Evolutionary conservation across 2,329 filamentous ascomycete species (phyloP).

Genomic region (Penicillium frequentans): DNA sequence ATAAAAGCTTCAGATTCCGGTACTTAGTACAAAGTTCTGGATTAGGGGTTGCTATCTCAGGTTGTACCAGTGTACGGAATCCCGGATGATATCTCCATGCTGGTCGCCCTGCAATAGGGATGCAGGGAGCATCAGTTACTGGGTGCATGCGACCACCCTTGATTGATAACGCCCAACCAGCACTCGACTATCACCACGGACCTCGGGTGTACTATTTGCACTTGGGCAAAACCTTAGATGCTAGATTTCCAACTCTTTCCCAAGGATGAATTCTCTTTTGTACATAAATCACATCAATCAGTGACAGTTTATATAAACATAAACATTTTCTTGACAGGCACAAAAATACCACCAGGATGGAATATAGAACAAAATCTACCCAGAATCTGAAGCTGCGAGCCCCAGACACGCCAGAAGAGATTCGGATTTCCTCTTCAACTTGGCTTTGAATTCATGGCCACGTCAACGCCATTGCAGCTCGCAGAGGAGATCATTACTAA

Average conservation of each 20-base stretch:
- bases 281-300: not conserved
- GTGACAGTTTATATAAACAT: not conserved
- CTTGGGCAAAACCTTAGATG: not conserved
- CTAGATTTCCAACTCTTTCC: not conserved
- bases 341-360: not conserved
- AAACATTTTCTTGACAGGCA: not conserved
- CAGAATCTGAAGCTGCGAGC: not conserved
- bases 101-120: constrained; percentile 2
- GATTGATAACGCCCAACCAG: constrained; percentile 11
- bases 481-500: constrained; percentile 9
- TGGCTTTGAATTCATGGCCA: not conserved
- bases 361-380: not conserved
- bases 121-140: constrained; percentile 9
- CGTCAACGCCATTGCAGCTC: constrained; percentile 11
- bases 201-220: not conserved
- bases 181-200: not conserved
- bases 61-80: not conserved
- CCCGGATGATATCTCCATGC: not conserved
- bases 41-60: not conserved
- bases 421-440: too few relatives aligned
- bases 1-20: too few relatives aligned
- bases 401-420: not conserved
- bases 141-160: constrained; percentile 13
- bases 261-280: not conserved
- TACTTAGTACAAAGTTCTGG: not conserved